Conservation (phyloP, 2,329 filamentous ascomycete genomes). For the Bipolaris zeicola region DNA sequence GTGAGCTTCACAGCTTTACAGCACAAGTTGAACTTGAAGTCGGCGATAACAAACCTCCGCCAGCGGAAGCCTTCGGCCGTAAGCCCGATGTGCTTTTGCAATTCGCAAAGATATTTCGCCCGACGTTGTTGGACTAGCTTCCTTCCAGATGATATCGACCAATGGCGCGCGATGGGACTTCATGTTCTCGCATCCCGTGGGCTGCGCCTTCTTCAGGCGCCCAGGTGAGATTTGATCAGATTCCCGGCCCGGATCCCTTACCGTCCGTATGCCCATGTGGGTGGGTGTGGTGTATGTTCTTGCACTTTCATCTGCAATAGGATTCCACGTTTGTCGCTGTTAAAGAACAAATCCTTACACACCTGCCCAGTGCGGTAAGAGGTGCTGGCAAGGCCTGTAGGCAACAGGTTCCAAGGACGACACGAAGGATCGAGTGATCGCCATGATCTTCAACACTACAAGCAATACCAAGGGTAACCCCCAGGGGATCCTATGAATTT, state of each 20-base stretch:
- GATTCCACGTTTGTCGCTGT: background rate
- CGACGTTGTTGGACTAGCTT: background rate
- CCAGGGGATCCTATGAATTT: background rate
- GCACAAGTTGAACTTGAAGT: background rate
- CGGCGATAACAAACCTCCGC: background rate
- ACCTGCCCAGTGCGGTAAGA: background rate
- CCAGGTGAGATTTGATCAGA: background rate
- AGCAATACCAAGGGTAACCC: background rate
- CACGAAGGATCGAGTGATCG: background rate
- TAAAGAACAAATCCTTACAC: background rate
- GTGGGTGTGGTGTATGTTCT: background rate
- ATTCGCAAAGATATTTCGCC: background rate
- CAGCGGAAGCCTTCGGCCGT: conserved; percentile 2
- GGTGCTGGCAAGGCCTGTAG: background rate
- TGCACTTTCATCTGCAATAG: background rate
- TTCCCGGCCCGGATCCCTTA: conserved; percentile 3
- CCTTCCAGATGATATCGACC: background rate
- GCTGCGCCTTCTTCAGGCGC: conserved; percentile 1
- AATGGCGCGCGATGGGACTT: conserved; percentile 4
- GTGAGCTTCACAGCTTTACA: background rate
- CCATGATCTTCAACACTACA: background rate
- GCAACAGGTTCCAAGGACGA: background rate
- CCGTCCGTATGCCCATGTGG: background rate
- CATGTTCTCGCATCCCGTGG: background rate
- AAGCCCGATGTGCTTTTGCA: background rate